Conservation (phyloP, 2,329 filamentous ascomycete genomes). For the Phoma sp. region DNA sequence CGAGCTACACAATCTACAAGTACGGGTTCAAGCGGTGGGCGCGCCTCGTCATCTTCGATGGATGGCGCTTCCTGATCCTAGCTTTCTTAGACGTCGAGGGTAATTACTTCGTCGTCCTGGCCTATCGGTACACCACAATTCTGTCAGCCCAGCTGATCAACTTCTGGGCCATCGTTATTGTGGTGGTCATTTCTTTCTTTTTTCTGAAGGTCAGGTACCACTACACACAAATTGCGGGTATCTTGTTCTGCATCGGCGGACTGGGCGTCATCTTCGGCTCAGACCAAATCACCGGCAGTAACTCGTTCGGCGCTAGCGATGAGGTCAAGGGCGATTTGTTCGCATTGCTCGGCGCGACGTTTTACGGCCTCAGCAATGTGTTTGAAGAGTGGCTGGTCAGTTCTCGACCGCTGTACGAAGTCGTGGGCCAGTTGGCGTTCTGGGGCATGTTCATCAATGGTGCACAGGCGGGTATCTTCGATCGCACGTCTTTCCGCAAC, state of each 20-base stretch:
- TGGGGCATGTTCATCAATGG: slow-evolving; percentile 93
- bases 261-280: slow-evolving; percentile 86
- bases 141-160: slow-evolving; percentile 94
- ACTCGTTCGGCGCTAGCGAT: slow-evolving; percentile 71
- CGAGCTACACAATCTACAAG: slow-evolving; percentile 76
- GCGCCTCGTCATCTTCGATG: slow-evolving; percentile 69
- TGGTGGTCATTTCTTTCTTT: slow-evolving; percentile 82
- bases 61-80: slow-evolving; percentile 91
- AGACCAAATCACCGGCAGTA: slow-evolving; percentile 81
- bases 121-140: slow-evolving; percentile 87
- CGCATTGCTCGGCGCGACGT: slow-evolving; percentile 83
- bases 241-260: slow-evolving; percentile 88
- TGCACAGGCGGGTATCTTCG: slow-evolving; percentile 88
- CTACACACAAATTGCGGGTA: slow-evolving; percentile 81
- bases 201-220: slow-evolving; percentile 90
- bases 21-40: slow-evolving; percentile 78
- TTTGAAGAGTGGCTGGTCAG: slow-evolving; percentile 94
- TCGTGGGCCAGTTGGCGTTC: slow-evolving; percentile 87
- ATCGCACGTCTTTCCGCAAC: slow-evolving; percentile 70
- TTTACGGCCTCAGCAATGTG: slow-evolving; percentile 90
- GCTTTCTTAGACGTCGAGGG: slow-evolving; percentile 94
- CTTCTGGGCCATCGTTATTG: slow-evolving; percentile 97
- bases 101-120: slow-evolving; percentile 97
- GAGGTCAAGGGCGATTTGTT: slow-evolving; percentile 92
- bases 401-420: slow-evolving; percentile 87